Evolutionary conservation across 352 stramenopile species (phyloP), one percentile per base, ranked within the genome.

Genomic region (Blastocystis sp.): DNA sequence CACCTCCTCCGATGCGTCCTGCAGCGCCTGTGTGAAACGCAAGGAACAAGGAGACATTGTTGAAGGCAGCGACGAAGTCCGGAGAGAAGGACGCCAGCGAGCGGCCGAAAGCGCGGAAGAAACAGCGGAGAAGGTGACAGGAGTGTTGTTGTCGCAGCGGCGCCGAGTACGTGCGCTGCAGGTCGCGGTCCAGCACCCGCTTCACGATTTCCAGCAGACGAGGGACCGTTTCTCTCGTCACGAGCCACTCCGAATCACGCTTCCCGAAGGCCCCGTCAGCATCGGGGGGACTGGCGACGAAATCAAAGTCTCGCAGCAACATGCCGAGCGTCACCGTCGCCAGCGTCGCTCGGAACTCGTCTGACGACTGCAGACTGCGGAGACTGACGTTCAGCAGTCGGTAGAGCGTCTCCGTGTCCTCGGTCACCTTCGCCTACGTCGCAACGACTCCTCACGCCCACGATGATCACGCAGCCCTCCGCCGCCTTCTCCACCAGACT

Each of bases 401-500:
- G 36, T 61, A 78, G 4, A 78, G n/a, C 4, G 46, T 18, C 3
- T 9, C 3, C 7, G 44, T 61, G 27, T 78, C 65, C 18, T 57
- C 34, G 4, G 48, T 24, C 11, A 56, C 49, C 8, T 57, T 21
- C 3, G 21, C 24, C 24, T 59, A 36, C 38, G 44, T 29, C 27
- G 29, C 11, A 18, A 51, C 40, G 14, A 61, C 24, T 27, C 4
- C 21, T 61, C n/a, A 42, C 4, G 18, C 36, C 18, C 56, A 78
- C 65, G n/a, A 78, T 40, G 3, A 78, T 40, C 49, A 78, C 65
- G 1, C 56, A 4, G 36, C 65, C 56, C 36, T 78, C 42, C 21
- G 42, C 29, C 4, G 65, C 65, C 24, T 78, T 78, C 42, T 78
- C 65, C 14, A 78, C 65, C 4, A 78, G 65, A 57, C 65, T 78